Conservation (phyloP, 345 rosid genomes). For the Lepidium didymum region DNA sequence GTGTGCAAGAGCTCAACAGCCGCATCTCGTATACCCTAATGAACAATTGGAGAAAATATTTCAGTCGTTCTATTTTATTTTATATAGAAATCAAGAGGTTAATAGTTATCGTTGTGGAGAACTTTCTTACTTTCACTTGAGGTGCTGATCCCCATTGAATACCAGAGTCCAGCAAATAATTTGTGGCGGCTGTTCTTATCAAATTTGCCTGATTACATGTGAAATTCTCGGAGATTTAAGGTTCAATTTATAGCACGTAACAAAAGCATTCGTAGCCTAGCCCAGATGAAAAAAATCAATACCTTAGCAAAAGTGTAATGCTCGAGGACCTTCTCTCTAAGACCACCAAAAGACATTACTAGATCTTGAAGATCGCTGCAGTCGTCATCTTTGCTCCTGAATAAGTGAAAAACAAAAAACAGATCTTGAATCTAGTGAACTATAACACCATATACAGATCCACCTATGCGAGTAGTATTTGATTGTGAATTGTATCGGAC, state of each 20-base stretch:
- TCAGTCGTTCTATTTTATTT: neutral
- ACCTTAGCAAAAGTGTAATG: slow-evolving; percentile 96
- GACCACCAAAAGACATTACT: slow-evolving; percentile 62
- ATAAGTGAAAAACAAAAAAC: slow-evolving; percentile 16
- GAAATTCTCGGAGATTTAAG: neutral
- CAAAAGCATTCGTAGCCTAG: neutral
- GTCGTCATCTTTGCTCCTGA: slow-evolving; percentile 65
- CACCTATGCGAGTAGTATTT: neutral
- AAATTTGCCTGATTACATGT: slow-evolving; percentile 59
- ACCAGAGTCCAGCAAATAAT: slow-evolving; percentile 81
- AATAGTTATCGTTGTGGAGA: neutral
- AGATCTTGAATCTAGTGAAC: slow-evolving; percentile 7
- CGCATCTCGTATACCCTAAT: slow-evolving; percentile 87
- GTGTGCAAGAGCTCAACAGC: slow-evolving; percentile 90
- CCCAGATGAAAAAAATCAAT: neutral
- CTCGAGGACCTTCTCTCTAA: slow-evolving; percentile 84
- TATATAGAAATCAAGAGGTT: neutral
- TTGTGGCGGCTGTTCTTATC: slow-evolving; percentile 77
- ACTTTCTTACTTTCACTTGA: slow-evolving; percentile 66
- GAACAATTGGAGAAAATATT: slow-evolving; percentile 21
- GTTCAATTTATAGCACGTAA: neutral
- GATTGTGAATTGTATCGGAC: neutral
- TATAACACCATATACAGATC: neutral
- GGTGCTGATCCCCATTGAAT: slow-evolving; percentile 94
- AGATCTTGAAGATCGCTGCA: slow-evolving; percentile 71